Conservation (phyloP, 139 green algal genomes). For the Closterium sp. region DNA sequence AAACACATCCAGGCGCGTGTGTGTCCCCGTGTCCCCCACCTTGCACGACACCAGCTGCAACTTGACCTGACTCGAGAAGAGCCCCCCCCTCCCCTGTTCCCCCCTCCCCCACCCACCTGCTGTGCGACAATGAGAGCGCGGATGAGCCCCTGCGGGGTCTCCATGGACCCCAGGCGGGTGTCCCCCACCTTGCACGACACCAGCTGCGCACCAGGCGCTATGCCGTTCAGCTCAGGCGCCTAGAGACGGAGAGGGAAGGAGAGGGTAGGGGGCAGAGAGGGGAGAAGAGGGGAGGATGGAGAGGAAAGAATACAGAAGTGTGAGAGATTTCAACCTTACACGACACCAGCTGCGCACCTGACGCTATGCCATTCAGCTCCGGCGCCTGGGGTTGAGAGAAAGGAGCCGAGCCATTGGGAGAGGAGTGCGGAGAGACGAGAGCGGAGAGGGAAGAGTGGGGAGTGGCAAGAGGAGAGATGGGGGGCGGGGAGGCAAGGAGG, state of each 20-base stretch:
- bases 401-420: no score
- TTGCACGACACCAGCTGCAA: constrained; percentile 91
- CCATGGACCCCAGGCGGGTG: constrained; percentile 76
- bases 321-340: constrained; percentile 90
- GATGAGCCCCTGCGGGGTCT: constrained; percentile 74
- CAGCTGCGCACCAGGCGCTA: constrained; percentile 84
- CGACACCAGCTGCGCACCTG: constrained; percentile 82
- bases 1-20: no score
- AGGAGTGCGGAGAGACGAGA: no score
- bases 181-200: constrained; percentile 94
- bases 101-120: constrained; percentile 11
- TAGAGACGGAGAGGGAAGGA: neutral
- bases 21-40: constrained; percentile 93
- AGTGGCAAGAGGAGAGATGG: no score
- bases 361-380: constrained; percentile 77
- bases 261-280: no score
- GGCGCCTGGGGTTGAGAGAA: constrained; percentile 61
- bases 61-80: no score
- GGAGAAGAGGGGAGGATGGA: no score
- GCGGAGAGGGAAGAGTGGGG: no score
- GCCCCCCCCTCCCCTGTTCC: no score
- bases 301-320: constrained; percentile 56
- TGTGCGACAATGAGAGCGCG: constrained; percentile 64
- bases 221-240: constrained; percentile 73
- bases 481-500: no score